Evolutionary conservation across 2,329 filamentous ascomycete genomes (phyloP).

Genomic region (Colletotrichum lentis): DNA sequence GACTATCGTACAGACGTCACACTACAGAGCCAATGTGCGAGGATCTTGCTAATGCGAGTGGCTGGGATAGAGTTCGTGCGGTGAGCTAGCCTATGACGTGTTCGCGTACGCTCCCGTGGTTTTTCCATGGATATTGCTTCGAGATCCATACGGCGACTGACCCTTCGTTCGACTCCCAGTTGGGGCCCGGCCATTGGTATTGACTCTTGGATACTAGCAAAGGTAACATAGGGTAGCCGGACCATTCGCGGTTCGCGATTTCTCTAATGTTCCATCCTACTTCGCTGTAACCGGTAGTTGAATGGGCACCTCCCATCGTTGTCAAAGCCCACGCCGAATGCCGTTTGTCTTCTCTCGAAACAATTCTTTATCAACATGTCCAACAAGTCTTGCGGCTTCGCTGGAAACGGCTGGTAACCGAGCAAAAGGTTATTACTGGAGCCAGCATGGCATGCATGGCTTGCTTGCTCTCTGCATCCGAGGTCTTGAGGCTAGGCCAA

Average conservation of each 20-base stretch:
- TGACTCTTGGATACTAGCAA: background rate
- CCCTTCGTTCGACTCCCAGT: slow-evolving; percentile 12
- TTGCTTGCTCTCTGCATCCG: background rate
- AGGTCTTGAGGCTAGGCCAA: too few species aligned
- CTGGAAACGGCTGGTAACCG: background rate
- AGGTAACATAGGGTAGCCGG: background rate
- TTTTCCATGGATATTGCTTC: background rate
- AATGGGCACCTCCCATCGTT: background rate
- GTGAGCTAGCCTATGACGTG: slow-evolving; percentile 10
- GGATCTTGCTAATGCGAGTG: slow-evolving; percentile 15
- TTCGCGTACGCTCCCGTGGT: background rate
- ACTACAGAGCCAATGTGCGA: background rate
- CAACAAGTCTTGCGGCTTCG: background rate
- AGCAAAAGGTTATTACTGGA: too few species aligned
- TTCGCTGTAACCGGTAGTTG: background rate
- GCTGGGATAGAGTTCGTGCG: slow-evolving; percentile 19
- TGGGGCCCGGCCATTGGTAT: background rate
- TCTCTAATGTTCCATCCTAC: background rate
- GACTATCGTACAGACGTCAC: background rate
- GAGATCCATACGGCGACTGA: slow-evolving; percentile 1
- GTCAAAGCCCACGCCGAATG: background rate
- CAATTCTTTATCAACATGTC: background rate
- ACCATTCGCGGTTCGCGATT: background rate
- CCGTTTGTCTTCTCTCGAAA: background rate
- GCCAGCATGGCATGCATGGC: too few species aligned